Conservation (phyloP, 768 basidiomycete genomes). For the Pluteus cervinus region DNA sequence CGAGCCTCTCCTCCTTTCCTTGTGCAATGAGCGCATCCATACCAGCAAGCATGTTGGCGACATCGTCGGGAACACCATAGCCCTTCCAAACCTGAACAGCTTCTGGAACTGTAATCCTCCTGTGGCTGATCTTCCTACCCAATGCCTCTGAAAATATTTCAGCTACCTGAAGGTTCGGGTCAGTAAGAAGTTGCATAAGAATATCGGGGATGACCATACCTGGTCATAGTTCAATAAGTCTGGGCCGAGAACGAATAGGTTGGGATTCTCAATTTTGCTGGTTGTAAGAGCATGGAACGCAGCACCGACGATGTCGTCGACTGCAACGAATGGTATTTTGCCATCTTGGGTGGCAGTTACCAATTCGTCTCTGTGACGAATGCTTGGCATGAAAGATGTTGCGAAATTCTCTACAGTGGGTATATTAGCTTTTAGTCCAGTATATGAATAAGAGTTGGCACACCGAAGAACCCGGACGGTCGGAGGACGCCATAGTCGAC, state of each 20-base stretch:
- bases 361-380: constrained; percentile 11
- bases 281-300: constrained; percentile 18
- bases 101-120: constrained; percentile 1
- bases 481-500: constrained; percentile 21
- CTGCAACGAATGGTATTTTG: constrained; percentile 16
- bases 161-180: constrained; percentile 5
- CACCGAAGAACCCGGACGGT: constrained; percentile 20
- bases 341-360: constrained; percentile 15
- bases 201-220: constrained; percentile 1
- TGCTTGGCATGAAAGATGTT: too few species aligned
- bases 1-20: too few species aligned
- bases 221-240: constrained; percentile 22
- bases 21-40: too few species aligned
- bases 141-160: constrained; percentile 7
- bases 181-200: neutral
- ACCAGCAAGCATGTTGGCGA: too few species aligned
- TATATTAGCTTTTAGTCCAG: constrained; percentile 8
- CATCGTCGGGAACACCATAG: too few species aligned
- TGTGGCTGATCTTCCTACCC: constrained; percentile 8
- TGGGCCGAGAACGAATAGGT: constrained; percentile 23
- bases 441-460: constrained; percentile 18
- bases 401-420: too few species aligned
- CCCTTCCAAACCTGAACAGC: neutral
- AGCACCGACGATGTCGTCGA: constrained; percentile 20
- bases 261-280: constrained; percentile 11